phyloP scores from a whole-genome alignment of 805 yeast species.

The Isabelozyma heimii region DNA sequence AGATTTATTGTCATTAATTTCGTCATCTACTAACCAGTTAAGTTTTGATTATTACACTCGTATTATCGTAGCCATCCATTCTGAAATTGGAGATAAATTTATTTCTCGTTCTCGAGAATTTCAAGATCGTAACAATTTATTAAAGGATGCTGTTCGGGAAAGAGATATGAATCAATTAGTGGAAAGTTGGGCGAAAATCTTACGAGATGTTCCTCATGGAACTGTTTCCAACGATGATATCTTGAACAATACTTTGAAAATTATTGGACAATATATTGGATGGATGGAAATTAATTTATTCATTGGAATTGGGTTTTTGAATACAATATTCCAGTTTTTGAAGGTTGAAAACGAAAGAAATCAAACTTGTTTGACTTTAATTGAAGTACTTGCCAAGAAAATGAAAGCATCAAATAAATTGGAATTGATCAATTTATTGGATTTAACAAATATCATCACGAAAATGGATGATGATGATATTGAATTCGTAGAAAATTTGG shows the following conservation, averaged over 20 bases:
- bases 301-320: constrained; percentile 57
- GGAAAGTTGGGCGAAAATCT: constrained; percentile 62
- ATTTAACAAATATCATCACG: constrained; percentile 55
- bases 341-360: constrained; percentile 47
- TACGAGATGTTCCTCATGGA: constrained; percentile 28
- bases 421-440: constrained; percentile 65
- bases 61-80: constrained; percentile 72
- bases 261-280: constrained; percentile 81
- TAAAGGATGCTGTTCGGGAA: constrained; percentile 81
- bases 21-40: constrained; percentile 19
- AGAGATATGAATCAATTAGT: constrained; percentile 70
- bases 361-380: constrained; percentile 55
- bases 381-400: constrained; percentile 70
- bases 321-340: constrained; percentile 57
- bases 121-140: constrained; percentile 60
- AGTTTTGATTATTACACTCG: constrained; percentile 73
- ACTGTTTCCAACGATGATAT: constrained; percentile 38
- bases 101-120: constrained; percentile 64
- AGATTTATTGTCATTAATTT: constrained; percentile 21
- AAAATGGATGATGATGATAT: constrained; percentile 40
- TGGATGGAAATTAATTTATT: constrained; percentile 89
- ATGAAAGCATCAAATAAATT: constrained; percentile 74
- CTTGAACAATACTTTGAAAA: constrained; percentile 55
- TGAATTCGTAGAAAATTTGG: constrained; percentile 73
- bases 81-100: constrained; percentile 90